phyloP scores from a whole-genome alignment of 768 basidiomycete genomes.

The Termitomyces sp. region DNA sequence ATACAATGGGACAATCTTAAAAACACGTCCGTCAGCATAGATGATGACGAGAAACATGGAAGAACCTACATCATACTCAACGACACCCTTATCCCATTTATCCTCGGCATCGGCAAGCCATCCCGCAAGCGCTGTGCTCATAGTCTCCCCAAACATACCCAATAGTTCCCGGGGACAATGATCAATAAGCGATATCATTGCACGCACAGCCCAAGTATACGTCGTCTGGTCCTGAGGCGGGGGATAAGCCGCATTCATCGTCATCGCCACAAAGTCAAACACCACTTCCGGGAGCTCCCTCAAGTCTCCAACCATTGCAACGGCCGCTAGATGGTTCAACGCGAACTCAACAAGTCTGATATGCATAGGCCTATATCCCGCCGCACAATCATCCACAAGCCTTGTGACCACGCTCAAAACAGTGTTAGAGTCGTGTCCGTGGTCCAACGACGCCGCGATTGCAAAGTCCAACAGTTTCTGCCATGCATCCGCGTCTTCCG shows the following conservation, averaged over 20 bases:
- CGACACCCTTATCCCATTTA: slow-evolving; percentile 46
- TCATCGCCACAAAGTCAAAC: slow-evolving; percentile 55
- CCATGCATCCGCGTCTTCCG: slow-evolving; percentile 55
- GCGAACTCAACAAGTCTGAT: slow-evolving; percentile 58
- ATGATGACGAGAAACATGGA: slow-evolving; percentile 2
- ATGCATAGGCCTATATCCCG: slow-evolving; percentile 1
- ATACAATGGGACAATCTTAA: slow-evolving; percentile 58
- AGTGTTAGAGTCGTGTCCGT: slow-evolving; percentile 43
- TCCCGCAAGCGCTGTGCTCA: slow-evolving; percentile 38
- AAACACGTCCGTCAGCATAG: neutral
- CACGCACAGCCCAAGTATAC: slow-evolving; percentile 57
- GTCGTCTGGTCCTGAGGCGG: slow-evolving; percentile 49
- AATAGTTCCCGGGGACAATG: slow-evolving; percentile 34
- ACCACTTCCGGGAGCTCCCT: slow-evolving; percentile 48
- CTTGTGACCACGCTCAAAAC: slow-evolving; percentile 55
- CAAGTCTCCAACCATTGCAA: slow-evolving; percentile 29
- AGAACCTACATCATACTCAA: slow-evolving; percentile 49
- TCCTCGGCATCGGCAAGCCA: slow-evolving; percentile 62
- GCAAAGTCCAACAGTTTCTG: slow-evolving; percentile 47
- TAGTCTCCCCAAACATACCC: slow-evolving; percentile 23
- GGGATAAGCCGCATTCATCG: slow-evolving; percentile 59
- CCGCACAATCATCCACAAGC: slow-evolving; percentile 14
- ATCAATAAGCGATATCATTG: slow-evolving; percentile 50
- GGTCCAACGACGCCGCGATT: slow-evolving; percentile 52
- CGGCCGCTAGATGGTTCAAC: slow-evolving; percentile 42